Evolutionary conservation across 2,329 filamentous ascomycete genomes (phyloP).

Genomic region (Chaetoscypha palmicola): DNA sequence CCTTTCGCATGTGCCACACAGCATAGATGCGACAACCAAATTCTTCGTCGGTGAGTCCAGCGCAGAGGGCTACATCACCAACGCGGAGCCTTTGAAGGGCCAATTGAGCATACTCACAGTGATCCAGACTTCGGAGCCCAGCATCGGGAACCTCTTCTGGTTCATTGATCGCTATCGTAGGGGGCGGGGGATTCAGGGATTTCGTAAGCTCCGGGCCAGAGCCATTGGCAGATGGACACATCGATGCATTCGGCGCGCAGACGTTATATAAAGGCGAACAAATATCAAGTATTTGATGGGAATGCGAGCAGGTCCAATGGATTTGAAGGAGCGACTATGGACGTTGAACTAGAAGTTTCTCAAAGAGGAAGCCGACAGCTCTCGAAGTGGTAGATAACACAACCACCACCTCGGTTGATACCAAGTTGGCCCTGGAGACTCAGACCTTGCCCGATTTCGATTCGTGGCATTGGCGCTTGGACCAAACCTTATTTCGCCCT

Average conservation of each 20-base stretch:
- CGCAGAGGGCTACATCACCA: no score
- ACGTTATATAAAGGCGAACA: conserved; percentile 18
- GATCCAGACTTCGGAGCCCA: conserved; percentile 71
- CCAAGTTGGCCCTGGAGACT: no score
- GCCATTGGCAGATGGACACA: conserved; percentile 31
- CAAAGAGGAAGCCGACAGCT: no score
- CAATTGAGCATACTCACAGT: conserved; percentile 49
- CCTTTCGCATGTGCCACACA: not conserved
- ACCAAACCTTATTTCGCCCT: not conserved
- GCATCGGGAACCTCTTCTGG: conserved; percentile 50
- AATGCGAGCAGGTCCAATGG: conserved; percentile 7
- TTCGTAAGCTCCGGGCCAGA: conserved; percentile 29
- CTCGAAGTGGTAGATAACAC: no score
- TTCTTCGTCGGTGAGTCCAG: no score
- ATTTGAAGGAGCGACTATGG: conserved; percentile 21
- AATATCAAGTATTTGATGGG: not conserved
- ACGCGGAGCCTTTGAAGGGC: no score
- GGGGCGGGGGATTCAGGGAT: conserved; percentile 23
- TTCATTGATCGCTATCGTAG: conserved; percentile 25
- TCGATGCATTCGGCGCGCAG: conserved; percentile 28
- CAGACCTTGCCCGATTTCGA: not conserved
- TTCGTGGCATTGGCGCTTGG: no score
- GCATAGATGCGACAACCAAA: no score
- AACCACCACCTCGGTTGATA: not conserved
- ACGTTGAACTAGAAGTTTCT: no score